Conservation (phyloP, 2,329 filamentous ascomycete species). For the Tolypocladium guangdongense region DNA sequence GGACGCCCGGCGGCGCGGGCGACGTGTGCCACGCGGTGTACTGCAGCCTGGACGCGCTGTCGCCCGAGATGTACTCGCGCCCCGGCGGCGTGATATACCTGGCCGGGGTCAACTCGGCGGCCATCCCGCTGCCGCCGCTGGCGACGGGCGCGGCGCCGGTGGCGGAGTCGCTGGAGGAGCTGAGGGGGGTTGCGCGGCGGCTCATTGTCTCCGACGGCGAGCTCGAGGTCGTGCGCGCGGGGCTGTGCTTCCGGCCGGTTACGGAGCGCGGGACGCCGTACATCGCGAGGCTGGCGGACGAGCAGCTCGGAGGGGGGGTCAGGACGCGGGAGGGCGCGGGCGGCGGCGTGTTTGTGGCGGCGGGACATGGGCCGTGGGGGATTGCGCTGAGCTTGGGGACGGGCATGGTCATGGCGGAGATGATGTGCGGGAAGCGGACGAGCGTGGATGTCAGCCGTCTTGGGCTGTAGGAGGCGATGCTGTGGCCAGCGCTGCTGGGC, state of each 20-base stretch:
- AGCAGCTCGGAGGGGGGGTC: conserved; percentile 38
- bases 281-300: conserved; percentile 45
- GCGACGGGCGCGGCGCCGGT: conserved; percentile 10
- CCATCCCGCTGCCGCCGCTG: conserved; percentile 45
- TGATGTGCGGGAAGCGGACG: conserved; percentile 47
- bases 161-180: conserved; percentile 28
- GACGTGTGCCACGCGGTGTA: conserved; percentile 59
- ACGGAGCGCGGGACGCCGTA: conserved; percentile 54
- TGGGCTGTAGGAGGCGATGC: background rate
- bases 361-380: conserved; percentile 71
- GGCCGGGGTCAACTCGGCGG: conserved; percentile 56
- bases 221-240: conserved; percentile 51
- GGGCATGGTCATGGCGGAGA: conserved; percentile 58
- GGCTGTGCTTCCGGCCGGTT: conserved; percentile 64
- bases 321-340: conserved; percentile 27
- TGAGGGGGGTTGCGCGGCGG: conserved; percentile 36
- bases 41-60: conserved; percentile 48
- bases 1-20: conserved; percentile 35
- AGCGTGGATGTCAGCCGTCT: conserved; percentile 43
- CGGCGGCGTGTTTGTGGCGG: conserved; percentile 59
- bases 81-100: conserved; percentile 60
- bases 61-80: conserved; percentile 61
- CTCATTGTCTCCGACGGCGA: conserved; percentile 38
- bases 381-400: conserved; percentile 55
- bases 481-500: no score